These are phyloP conservation scores for Goniomonas avonlea DNA, from an alignment of 78 protist genomes.

Conservation along the genomic window DNA sequence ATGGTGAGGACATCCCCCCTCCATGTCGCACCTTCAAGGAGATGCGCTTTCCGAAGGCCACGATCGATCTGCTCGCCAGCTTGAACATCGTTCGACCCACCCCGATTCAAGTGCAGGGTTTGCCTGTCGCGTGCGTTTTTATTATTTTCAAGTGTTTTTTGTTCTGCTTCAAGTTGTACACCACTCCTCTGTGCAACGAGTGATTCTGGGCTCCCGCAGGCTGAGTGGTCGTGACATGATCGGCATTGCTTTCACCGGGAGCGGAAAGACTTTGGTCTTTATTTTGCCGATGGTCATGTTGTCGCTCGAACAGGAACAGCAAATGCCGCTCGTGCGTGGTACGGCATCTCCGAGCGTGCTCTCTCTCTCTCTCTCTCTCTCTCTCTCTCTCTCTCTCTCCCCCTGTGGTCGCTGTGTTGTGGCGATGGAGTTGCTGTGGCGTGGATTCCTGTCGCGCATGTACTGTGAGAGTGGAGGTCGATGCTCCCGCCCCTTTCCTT, in stretches of 20 bases:
- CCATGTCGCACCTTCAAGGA: conserved; percentile 67
- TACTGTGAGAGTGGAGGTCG: too few species aligned
- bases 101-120: conserved; percentile 91
- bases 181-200: background rate
- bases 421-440: too few species aligned
- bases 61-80: conserved; percentile 38
- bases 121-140: conserved; percentile 31
- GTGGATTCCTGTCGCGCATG: too few species aligned
- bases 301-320: conserved; percentile 62
- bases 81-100: conserved; percentile 82
- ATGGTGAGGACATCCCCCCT: conserved; percentile 78
- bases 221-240: conserved; percentile 89
- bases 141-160: background rate
- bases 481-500: too few species aligned
- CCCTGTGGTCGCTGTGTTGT: too few species aligned
- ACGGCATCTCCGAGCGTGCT: too few species aligned
- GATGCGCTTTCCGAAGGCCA: conserved; percentile 81
- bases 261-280: conserved; percentile 64
- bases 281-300: conserved; percentile 71
- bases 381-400: too few species aligned
- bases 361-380: too few species aligned
- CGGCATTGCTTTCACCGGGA: conserved; percentile 90
- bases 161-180: background rate
- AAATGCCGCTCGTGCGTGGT: conserved; percentile 25
- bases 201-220: background rate